Base-by-base conservation (phyloP, 805 yeast species). In the Candida succiphila region DNA sequence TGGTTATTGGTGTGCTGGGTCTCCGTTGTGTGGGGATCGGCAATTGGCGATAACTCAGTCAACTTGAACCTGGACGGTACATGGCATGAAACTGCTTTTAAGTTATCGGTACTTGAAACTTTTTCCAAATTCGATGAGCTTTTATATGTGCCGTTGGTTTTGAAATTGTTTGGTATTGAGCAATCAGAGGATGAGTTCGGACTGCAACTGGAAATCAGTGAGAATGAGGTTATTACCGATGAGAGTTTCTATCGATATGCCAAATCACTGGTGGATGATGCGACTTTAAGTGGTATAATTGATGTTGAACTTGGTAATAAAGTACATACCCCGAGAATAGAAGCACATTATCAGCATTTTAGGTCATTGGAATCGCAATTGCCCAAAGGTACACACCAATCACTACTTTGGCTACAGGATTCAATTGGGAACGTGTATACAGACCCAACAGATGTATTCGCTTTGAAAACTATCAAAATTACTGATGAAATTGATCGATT, bases 401-500 rank as follows among this genome's bases (percentile, higher is more conserved):
- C 21, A 4, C 46, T 43, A 5, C 61, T 73, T 1, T 78, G 83
- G 68, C 51, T 76, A 7, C 48, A 60, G 38, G 68, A 65, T 51
- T 36, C 65, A 65, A 41, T 74, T 31, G 61, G 63, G 18, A 38
- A 45, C 27, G 51, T 66, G 2, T 79, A 78, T 47, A 77, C 87
- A 45, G 71, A 78, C 8, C 60, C 78, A 3, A 83, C 74, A 35
- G 94, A 81, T 37, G 68, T 86, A 1, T 92, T 73, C 52, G 94
- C 96, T 3, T 62, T 92, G 36, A 78, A 80, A 51, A 71, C 85
- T 0, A 61, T 61, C 18, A 57, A 60, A n/a, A 44, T 50, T 5
- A 30, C 37, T n/a, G 31, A 31, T 7, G 47, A 54, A 2, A 29
- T 43, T 5, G 20, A 58, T 13, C n/a, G n/a, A n/a, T 29, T 58